Evolutionary conservation across 768 basidiomycete species (phyloP).

Genomic region (Boletus pseudo-olivaceus): DNA sequence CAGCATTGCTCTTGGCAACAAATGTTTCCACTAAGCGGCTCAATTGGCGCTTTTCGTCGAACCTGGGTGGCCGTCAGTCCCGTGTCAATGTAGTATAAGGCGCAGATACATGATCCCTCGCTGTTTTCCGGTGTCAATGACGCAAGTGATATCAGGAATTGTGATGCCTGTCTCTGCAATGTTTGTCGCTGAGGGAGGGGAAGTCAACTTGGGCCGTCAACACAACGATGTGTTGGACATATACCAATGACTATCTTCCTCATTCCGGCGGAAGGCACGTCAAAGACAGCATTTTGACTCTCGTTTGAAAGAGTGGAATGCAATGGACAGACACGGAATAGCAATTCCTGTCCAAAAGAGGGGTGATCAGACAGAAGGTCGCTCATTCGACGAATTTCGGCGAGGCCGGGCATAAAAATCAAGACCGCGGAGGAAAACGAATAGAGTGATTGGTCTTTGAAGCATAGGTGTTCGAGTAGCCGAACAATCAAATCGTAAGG

Average conservation of each 20-base stretch:
- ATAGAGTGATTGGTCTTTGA: constrained; percentile 49
- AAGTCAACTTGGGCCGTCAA: neutral
- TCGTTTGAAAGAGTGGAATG: constrained; percentile 94
- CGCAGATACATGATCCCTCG: constrained; percentile 77
- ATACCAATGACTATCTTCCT: constrained; percentile 93
- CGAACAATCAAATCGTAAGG: constrained; percentile 88
- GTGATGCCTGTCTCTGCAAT: constrained; percentile 98
- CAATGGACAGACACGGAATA: constrained; percentile 77
- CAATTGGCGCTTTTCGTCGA: constrained; percentile 96
- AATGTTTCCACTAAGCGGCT: constrained; percentile 90
- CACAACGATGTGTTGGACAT: constrained; percentile 12
- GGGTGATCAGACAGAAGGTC: constrained; percentile 78
- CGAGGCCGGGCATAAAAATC: constrained; percentile 93
- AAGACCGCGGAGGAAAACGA: constrained; percentile 77
- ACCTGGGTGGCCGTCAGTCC: constrained; percentile 42
- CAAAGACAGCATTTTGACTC: constrained; percentile 87
- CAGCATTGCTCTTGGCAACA: constrained; percentile 87
- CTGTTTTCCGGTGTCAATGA: constrained; percentile 92
- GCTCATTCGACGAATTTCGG: constrained; percentile 85
- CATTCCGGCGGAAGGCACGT: constrained; percentile 72
- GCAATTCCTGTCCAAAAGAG: constrained; percentile 56
- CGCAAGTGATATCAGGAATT: constrained; percentile 96
- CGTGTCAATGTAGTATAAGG: neutral
- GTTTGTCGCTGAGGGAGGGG: constrained; percentile 61
- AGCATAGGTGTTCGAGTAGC: constrained; percentile 80